phyloP scores from a whole-genome alignment of 139 green algal genomes.

The Chlamydomonas sphaeroides region DNA sequence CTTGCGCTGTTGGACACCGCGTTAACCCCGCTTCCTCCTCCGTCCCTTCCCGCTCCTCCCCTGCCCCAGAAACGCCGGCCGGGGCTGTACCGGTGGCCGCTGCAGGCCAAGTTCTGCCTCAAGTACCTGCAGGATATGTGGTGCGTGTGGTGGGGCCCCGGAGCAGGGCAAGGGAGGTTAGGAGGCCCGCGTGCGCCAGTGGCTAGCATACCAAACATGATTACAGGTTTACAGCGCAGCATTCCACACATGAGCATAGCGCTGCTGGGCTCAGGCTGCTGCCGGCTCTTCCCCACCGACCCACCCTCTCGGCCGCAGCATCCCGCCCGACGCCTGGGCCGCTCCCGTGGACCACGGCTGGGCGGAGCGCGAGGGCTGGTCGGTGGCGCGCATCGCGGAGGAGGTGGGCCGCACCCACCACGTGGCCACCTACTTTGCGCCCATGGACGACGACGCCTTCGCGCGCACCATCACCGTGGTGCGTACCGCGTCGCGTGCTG shows the following conservation, averaged over 20 bases:
- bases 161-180: no score
- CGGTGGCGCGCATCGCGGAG: constrained; percentile 28
- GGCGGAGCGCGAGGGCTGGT: constrained; percentile 35
- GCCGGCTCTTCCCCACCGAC: no score
- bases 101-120: constrained; percentile 51
- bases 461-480: background rate
- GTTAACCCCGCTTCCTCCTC: no score
- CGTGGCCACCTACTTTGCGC: constrained; percentile 19
- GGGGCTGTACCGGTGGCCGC: constrained; percentile 58
- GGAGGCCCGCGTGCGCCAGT: no score
- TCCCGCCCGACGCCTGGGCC: constrained; percentile 43
- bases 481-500: background rate
- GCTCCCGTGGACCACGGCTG: constrained; percentile 51
- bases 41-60: background rate
- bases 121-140: constrained; percentile 25
- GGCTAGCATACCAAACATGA: no score
- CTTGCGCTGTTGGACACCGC: no score
- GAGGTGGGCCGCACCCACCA: constrained; percentile 16
- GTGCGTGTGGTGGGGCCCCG: no score
- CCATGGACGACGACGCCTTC: background rate
- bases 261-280: no score
- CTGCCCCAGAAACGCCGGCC: constrained; percentile 18
- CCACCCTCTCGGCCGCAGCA: background rate
- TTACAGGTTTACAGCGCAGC: no score
- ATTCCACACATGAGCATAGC: no score